Evolutionary conservation across 2,329 filamentous ascomycete genomes (phyloP), one percentile per base, ranked within the genome.

Genomic region (Colletotrichum sp.): DNA sequence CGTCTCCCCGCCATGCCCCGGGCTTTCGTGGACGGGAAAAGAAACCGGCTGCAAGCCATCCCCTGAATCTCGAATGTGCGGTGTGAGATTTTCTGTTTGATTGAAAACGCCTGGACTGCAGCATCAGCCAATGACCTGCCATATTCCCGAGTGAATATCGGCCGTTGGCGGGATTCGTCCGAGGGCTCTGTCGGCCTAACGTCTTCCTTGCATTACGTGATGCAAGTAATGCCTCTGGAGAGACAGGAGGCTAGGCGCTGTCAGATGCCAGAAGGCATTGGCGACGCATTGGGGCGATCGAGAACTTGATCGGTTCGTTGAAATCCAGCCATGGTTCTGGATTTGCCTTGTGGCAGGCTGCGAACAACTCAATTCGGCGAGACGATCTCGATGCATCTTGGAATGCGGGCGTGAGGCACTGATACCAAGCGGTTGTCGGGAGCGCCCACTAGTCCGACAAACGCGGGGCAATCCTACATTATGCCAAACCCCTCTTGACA

Each of bases 181-280:
- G 49, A 74, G 64, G 24, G 36, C 49, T 72, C 49, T 69, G 36
- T 65, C 59, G 28, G 49, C 49, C 70, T 69, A 39, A 49, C 30
- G 57, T 74, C 64, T 73, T 74, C 74, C 71, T 74, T 76, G 71
- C 74, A 76, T 68, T 76, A 65, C 74, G 59, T 64, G 59, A 76
- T 76, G 70, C 74, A 69, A 74, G 74, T 76, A 69, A 76, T 76
- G 59, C 64, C 60, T 74, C 65, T 73, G 49, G 52, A 65, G 60
- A 62, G 72, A 67, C 72, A 63, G 34, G 72, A 57, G 62, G 30
- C 62, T 67, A 52, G 32, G 55, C 49, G 21, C 62, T 21, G 21
- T 63, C 32, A 49, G 57, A 44, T 57, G 34, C 55, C 28, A 30
- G 9, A 21, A 26, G 52, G 24, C 49, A 49, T 62, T 52, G 44